Evolutionary conservation across 192 early-diverging fungal species (phyloP), one percentile per base, ranked within the genome.

Genomic region (Backusella westeae): DNA sequence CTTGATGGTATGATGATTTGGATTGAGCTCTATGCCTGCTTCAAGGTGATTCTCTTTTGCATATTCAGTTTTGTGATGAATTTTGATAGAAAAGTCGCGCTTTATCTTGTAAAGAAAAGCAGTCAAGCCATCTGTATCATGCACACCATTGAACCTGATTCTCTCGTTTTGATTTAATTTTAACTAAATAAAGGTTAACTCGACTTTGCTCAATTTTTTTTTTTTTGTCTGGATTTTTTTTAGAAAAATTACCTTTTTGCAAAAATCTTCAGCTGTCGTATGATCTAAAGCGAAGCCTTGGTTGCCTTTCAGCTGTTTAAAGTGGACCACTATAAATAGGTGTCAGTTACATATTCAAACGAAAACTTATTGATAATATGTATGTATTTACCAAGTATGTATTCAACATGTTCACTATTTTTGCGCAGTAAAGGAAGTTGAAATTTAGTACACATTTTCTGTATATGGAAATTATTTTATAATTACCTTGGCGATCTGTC

Each of bases 61-160:
- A 34, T 70, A 15, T 39, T 73, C 78, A 8, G 74, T 46, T 35
- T 80, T 76, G 38, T 78, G 77, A 23, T 82, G 81, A 9, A 82
- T 75, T 35, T 82, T 82, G 14, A 82, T 82, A 23, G 81, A 72
- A 67, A 76, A 82, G 3, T 78, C 81, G 8, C 69, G 68, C 19
- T 74, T 72, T 4, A 63, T 75, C 21, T 79, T 75, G 15, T 78
- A 75, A 12, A 82, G 41, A 46, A 82, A 82, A 21, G 67, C 46
- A 68, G 75, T 79, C 8, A 82, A 39, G 3, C 73, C 67, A 23
- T 82, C 81, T 4, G 77, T 79, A 29, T 82, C 78, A 19, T 68
- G 71, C 19, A 82, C 75, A 34, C 78, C 78, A 34, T 79, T 78
- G 14, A 82, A 79, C 36, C 71, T 52, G 32, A 76, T 72, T n/a